These are phyloP conservation scores for Tolypocladium ophioglossoides DNA, from an alignment of 2,329 filamentous ascomycete species.

Conservation along the genomic window DNA sequence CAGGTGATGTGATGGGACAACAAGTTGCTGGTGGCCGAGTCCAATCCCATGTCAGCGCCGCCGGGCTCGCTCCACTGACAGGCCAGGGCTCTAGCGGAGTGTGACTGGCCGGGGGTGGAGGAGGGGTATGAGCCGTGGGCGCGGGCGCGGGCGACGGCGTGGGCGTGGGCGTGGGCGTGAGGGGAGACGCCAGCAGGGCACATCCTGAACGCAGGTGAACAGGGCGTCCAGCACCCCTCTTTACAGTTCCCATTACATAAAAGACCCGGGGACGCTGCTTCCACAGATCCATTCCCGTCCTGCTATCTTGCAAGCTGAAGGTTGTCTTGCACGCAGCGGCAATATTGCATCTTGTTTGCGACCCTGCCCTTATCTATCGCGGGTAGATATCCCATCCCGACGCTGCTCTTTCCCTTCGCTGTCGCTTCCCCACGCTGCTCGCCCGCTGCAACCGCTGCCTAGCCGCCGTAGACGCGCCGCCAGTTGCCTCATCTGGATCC, in stretches of 20 bases:
- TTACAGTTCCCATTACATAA: conserved; percentile 29
- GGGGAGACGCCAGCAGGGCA: conserved; percentile 2
- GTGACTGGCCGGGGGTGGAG: conserved; percentile 1
- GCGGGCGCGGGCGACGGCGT: background rate
- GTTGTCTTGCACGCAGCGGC: background rate
- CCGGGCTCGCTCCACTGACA: background rate
- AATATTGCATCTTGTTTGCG: conserved; percentile 1
- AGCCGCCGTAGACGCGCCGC: conserved; percentile 16
- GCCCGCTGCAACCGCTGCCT: conserved; percentile 1
- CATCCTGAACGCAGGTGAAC: background rate
- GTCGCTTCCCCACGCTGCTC: background rate
- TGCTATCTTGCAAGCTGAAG: conserved; percentile 14
- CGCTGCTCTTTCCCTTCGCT: background rate
- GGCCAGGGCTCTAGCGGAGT: background rate
- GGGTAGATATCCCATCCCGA: conserved; percentile 10
- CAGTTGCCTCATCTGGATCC: conserved; percentile 6
- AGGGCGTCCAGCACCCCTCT: conserved; percentile 9
- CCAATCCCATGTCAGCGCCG: background rate
- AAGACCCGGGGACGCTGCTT: conserved; percentile 21
- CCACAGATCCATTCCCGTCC: conserved; percentile 10
- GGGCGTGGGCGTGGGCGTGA: background rate
- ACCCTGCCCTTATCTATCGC: conserved; percentile 15
- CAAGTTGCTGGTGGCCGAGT: no score
- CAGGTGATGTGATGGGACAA: background rate
- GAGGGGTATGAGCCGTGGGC: background rate